These are phyloP conservation scores for Nematocida sp. DNA, from an alignment of 371 early-diverging fungal species.

Conservation along the genomic window DNA sequence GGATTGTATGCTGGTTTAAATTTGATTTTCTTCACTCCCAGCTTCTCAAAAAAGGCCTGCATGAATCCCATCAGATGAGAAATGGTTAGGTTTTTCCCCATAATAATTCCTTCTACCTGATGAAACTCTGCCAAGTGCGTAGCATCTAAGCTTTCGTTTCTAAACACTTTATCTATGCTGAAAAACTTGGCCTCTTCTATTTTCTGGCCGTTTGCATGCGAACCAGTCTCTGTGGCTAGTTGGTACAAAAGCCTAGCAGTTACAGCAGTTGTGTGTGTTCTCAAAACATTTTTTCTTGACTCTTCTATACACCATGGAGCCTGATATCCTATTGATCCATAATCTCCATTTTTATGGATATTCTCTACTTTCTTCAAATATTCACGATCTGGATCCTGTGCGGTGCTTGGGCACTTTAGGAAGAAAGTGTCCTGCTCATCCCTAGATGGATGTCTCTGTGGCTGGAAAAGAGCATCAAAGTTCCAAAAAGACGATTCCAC, in stretches of 20 bases:
- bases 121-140: constrained; percentile 99
- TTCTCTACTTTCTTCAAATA: constrained; percentile 82
- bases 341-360: constrained; percentile 88
- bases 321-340: constrained; percentile 86
- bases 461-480: constrained; percentile 98
- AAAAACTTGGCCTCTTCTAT: constrained; percentile 75
- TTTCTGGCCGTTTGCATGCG: no score
- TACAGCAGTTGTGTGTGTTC: constrained; percentile 97
- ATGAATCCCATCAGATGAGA: constrained; percentile 93
- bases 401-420: constrained; percentile 70
- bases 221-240: constrained; percentile 79
- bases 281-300: constrained; percentile 83
- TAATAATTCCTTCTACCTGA: constrained; percentile 97
- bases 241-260: constrained; percentile 83
- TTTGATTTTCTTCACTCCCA: constrained; percentile 85
- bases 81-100: constrained; percentile 84
- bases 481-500: constrained; percentile 99
- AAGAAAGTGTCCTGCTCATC: constrained; percentile 99
- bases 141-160: constrained; percentile 97
- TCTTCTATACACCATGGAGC: constrained; percentile 86
- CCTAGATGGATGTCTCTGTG: constrained; percentile 97
- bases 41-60: constrained; percentile 89
- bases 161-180: constrained; percentile 97
- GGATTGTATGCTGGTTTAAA: constrained; percentile 99
- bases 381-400: constrained; percentile 73